Base-by-base conservation (phyloP, 1,284 basidiomycete species). In the Spongispora temasekensis region DNA sequence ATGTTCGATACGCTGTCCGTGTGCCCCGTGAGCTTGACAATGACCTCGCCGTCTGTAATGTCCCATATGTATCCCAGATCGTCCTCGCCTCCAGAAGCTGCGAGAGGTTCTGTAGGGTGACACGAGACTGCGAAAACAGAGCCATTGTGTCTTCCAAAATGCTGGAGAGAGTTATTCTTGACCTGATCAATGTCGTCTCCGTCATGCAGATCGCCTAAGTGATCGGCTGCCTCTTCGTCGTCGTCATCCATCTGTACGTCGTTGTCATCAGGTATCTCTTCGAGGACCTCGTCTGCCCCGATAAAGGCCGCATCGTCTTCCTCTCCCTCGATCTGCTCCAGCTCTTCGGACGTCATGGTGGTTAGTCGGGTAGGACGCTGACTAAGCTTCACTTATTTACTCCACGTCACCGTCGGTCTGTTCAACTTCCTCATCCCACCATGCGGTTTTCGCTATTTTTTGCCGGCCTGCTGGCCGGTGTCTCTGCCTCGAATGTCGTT, bases 21-120 rank as follows among this genome's bases (percentile, higher is more conserved):
- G 76, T 99, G 97, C 2, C 97, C 97, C 0, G 89, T 90, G 55
- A 99, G 83, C 72, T 89, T 91, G 53, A 89, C 89, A 46, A 98
- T 82, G 63, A 90, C 80, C 66, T 92, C 87, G 17, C 94, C 94
- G 50, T 88, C 87, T 3, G 90, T 90, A 44, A 93, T 88, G 67
- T 95, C 89, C 91, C 95, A 99, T 68, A 99, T 86, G 78, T 94
- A 98, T 32, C 92, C 97, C 0, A 92, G 76, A 74, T 99, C 97
- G 75, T 99, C 97, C 76, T 97, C 95, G 35, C 95, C 97, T 32
- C 97, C 97, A 1, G 94, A 95, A 28, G 89, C 89, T 5, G 93
- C 95, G 34, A 98, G 80, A 2, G 92, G 88, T 58, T 91, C 87
- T 32, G 89, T 88, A 1, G 96, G 95, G 75, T 99, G 97, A 44